Evolutionary conservation across 352 stramenopile genomes (phyloP), one percentile per base, ranked within the genome.

Genomic region (Globisporangium spinosum): DNA sequence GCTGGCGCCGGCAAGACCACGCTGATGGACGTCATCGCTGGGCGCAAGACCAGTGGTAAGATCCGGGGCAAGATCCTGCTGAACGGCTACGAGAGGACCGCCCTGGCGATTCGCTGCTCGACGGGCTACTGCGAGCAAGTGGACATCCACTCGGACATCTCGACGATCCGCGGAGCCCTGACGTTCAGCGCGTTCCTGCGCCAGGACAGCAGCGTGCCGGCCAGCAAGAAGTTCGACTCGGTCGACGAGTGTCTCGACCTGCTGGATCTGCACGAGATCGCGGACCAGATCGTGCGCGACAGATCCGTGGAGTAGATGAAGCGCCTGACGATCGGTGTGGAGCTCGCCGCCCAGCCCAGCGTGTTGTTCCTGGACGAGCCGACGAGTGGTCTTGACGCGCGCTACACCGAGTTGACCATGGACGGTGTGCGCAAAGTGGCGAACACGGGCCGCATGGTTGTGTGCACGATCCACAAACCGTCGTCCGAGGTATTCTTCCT

Each of bases 381-480:
- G 0, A 40, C 34, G 10, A 40, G 34, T 4, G 34, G 34, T 3
- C 34, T 40, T 0, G 34, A 40, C 34, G 34, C 34, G 34, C 34
- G 9, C 34, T 40, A 2, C 4, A 5, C 93, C 5, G 85, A 95
- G 61, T 70, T 93, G 45, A 69, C 97, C 29, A 91, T 97, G 68
- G 78, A 92, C 25, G 80, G 94, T 1, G 78, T 97, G 25, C 89
- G 92, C 62, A 93, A 95, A 38, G 82, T 97, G 49, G 89, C 89
- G 2, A 65, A 79, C 58, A 78, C 78, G 15, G 89, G 90, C 1
- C 70, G 78, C 6, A 94, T 81, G 6, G 77, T 98, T 20, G 71
- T 97, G 12, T 96, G 92, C 58, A 97, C 89, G 23, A 97, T 97
- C 74, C 92, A 98, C 69, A 90, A 98, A 71, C 92, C 92, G 15